Evolutionary conservation across 169 alveolate genomes (phyloP).

Genomic region (Plasmodium berghei): DNA sequence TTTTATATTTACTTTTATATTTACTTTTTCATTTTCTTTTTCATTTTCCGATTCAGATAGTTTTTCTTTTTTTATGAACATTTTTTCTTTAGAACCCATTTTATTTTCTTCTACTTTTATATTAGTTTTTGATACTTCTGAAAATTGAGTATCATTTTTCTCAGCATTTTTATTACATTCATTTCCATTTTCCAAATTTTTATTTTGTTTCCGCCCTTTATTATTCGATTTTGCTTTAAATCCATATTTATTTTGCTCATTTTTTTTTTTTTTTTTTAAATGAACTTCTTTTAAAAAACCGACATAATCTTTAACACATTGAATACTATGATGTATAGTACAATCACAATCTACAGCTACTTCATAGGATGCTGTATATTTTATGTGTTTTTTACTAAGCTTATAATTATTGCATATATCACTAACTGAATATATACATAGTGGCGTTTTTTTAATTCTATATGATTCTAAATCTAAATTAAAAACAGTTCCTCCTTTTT

Average conservation of each 20-base stretch:
- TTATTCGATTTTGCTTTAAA: background rate
- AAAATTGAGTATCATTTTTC: background rate
- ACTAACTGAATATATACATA: constrained; percentile 24
- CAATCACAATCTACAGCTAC: constrained; percentile 14
- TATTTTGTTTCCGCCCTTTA: background rate
- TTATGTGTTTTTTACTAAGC: background rate
- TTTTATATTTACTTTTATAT: background rate
- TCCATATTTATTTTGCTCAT: background rate
- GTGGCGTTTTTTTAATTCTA: constrained; percentile 50
- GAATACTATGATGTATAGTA: constrained; percentile 15
- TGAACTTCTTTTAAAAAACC: background rate
- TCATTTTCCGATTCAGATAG: background rate
- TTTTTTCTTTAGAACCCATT: background rate
- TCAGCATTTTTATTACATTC: background rate
- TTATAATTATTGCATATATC: constrained; percentile 17
- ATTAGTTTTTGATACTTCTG: background rate
- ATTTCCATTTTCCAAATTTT: background rate
- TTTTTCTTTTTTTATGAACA: background rate
- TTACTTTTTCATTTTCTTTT: too few relatives aligned
- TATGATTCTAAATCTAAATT: constrained; percentile 37
- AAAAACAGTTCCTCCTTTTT: constrained; percentile 30
- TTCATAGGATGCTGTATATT: background rate
- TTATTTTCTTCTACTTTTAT: background rate
- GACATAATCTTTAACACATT: constrained; percentile 16
- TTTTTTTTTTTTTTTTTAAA: background rate